These are phyloP conservation scores for Termitomyces sp. DNA, from an alignment of 768 basidiomycete genomes.

Conservation along the genomic window DNA sequence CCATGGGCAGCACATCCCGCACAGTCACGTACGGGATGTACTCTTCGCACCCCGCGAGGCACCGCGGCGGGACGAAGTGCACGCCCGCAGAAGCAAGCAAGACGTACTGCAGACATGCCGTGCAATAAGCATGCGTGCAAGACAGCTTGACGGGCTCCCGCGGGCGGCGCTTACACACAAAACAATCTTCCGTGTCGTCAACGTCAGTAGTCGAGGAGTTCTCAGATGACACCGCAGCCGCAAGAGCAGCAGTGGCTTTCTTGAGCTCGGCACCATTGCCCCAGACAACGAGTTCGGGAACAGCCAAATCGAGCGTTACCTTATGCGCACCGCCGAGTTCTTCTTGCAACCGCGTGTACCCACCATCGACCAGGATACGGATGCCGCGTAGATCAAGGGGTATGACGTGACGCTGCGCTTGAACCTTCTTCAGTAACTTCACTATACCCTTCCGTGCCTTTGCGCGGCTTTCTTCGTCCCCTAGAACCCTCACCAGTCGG, in stretches of 20 bases:
- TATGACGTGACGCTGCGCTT: constrained; percentile 29
- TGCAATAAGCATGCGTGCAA: constrained; percentile 55
- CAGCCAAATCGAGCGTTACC: constrained; percentile 38
- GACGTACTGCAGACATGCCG: constrained; percentile 42
- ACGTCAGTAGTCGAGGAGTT: too few species aligned
- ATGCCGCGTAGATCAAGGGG: constrained; percentile 30
- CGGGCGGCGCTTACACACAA: constrained; percentile 36
- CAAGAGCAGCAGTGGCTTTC: constrained; percentile 1
- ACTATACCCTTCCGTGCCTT: constrained; percentile 27
- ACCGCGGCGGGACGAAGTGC: constrained; percentile 28
- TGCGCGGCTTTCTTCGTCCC: constrained; percentile 25
- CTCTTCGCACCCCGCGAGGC: constrained; percentile 30
- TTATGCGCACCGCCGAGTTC: constrained; percentile 40
- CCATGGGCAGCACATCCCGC: constrained; percentile 32
- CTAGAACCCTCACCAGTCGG: constrained; percentile 36
- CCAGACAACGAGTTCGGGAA: constrained; percentile 37
- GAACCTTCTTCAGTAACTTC: constrained; percentile 39
- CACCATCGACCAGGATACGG: constrained; percentile 36
- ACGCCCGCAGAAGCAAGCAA: constrained; percentile 29
- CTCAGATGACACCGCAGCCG: not conserved
- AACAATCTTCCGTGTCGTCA: constrained; percentile 22
- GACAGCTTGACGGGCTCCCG: constrained; percentile 30
- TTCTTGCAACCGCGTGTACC: constrained; percentile 32
- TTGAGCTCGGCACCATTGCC: constrained; percentile 31
- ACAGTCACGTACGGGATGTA: constrained; percentile 37